Base-by-base conservation (phyloP, 2,329 filamentous ascomycete genomes). In the Colletotrichum godetiae region DNA sequence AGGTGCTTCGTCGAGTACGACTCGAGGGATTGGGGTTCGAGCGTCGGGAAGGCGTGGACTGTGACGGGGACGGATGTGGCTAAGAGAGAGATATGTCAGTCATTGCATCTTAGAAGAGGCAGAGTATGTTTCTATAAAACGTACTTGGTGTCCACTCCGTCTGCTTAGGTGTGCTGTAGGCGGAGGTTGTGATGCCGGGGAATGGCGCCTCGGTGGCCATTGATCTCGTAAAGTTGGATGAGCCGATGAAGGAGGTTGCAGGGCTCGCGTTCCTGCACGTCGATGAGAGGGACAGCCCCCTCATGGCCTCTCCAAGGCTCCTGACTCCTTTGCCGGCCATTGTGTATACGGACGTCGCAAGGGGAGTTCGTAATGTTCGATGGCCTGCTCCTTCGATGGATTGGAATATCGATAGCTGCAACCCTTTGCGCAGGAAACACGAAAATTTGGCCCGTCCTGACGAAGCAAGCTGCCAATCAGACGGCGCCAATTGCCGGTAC, bases 21-120 rank as follows among this genome's bases (percentile, higher is more conserved):
- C 80, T 94, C 91, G 82, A 97, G 93, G 63, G 91, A 88, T 61
- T 91, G 86, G 29, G 97, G 97, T 83, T 98, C 95, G 84, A 98
- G 91, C 12, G 92, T 90, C 46, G 97, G 97, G 86, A 98, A 99
- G 81, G 88, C 87, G 90, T 98, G 95, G 83, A 98, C 90, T 67
- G 96, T 98, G 74, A 96, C 89, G 68, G 94, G 91, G 69, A 97
- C 94, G 35, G 90, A 91, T 76, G 87, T 86, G 76, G 86, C 90
- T 89, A 74, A 27, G 37, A 19, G n/a, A 13, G 19, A 31, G 24
- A 15, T 8, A 19, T 19, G 67, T 76, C 72, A 77, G 75, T 63
- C 42, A 55, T 27, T 55, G 49, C 22, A 52, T 33, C 8, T 7
- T 49, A 3, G 6, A 5, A n/a, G 15, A 35, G 3, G 22, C 2